Conservation (phyloP, 1,284 basidiomycete species). For the Tremellales sp. region DNA sequence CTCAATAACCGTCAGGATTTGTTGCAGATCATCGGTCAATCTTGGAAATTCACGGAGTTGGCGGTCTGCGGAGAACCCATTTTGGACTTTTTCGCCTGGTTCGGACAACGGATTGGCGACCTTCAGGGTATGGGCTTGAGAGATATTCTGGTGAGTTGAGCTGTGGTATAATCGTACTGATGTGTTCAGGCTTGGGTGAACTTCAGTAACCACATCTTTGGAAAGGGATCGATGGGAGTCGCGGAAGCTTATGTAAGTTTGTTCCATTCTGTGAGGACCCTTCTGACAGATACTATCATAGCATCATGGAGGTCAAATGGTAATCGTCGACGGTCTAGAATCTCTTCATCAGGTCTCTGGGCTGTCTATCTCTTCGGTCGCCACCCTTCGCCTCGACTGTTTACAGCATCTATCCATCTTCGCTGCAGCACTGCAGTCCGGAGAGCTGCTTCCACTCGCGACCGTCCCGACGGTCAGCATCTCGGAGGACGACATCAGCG, state of each 20-base stretch:
- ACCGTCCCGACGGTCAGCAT: slow-evolving; percentile 17
- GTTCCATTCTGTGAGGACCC: not conserved
- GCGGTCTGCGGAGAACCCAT: slow-evolving; percentile 61
- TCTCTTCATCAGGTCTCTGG: slow-evolving; percentile 64
- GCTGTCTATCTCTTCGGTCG: slow-evolving; percentile 34
- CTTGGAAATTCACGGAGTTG: slow-evolving; percentile 65
- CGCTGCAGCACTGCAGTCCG: slow-evolving; percentile 18
- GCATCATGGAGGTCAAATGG: slow-evolving; percentile 85
- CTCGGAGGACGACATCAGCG: slow-evolving; percentile 50
- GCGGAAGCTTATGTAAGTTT: slow-evolving; percentile 69
- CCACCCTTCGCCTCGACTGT: slow-evolving; percentile 38
- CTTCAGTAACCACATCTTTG: slow-evolving; percentile 70
- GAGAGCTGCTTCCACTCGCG: slow-evolving; percentile 1
- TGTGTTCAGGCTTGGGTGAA: slow-evolving; percentile 80
- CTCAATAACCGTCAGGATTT: slow-evolving; percentile 74
- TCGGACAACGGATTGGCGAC: slow-evolving; percentile 63
- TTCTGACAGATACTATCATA: slow-evolving; percentile 40
- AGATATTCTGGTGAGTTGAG: slow-evolving; percentile 72
- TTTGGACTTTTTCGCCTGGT: slow-evolving; percentile 79
- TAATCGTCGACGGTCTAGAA: slow-evolving; percentile 75
- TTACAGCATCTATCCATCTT: slow-evolving; percentile 29
- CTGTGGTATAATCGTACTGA: slow-evolving; percentile 5
- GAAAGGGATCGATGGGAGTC: slow-evolving; percentile 44
- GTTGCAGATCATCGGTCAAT: slow-evolving; percentile 68
- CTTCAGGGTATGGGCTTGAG: slow-evolving; percentile 65